Evolutionary conservation across 2,329 filamentous ascomycete species (phyloP), one percentile per base, ranked within the genome.

Genomic region (Mycosphaerella sp.): DNA sequence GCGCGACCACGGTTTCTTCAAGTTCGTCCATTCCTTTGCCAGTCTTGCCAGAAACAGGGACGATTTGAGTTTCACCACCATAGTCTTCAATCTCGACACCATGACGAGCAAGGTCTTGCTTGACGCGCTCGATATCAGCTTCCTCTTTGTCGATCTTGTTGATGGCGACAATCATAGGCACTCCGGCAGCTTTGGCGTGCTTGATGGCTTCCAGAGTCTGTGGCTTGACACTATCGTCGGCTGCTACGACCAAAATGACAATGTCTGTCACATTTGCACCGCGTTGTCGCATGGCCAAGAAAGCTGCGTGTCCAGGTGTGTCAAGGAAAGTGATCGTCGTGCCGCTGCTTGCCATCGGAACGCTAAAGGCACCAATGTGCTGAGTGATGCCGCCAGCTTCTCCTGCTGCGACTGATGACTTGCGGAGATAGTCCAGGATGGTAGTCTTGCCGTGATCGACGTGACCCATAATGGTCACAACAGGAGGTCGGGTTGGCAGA

Each of bases 361-460:
- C 93, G 6, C 90, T 90, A 74, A 98, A 98, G 12, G 93, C 93
- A 71, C 93, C 95, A 61, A 98, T 98, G 67, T 98, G 93, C 70
- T 98, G 93, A 0, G 93, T 98, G 67, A 98, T 98, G 36, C 93
- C 93, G 59, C 93, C 93, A 67, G 96, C 91, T 69, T 98, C 93
- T 51, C 86, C 83, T 5, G 89, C 89, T 41, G 86, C 95, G 42
- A 98, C 83, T 6, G 90, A 96, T 1, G 91, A 93, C 64, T 95
- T 95, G 38, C 93, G 87, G 43, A 98, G 77, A 73, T 85, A 97
- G 69, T 98, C 93, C 8, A 98, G 78, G 41, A 98, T 84, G 0
- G 95, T 98, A 0, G 93, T 98, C 75, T 98, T 98, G 51, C 93
- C 93, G 70, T 98, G 93, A 69, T 98, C 95, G 64, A 98, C 93